These are phyloP conservation scores for Russula olivacea DNA, from an alignment of 768 basidiomycete genomes.

Conservation along the genomic window DNA sequence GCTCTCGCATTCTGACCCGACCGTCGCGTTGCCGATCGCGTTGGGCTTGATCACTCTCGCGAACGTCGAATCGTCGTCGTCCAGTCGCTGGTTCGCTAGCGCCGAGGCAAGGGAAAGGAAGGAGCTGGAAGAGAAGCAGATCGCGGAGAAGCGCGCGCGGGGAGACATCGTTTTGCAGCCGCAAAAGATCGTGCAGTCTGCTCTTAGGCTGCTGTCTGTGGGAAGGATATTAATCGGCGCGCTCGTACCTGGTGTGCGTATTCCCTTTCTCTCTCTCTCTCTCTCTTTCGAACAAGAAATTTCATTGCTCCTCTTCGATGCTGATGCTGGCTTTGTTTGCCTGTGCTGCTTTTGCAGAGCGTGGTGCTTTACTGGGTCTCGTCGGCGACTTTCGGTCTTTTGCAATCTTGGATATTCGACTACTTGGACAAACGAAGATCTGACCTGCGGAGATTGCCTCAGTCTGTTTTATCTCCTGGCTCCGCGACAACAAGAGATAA, in stretches of 20 bases:
- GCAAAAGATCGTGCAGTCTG: conserved; percentile 47
- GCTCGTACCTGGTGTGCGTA: conserved; percentile 64
- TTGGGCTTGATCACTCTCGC: conserved; percentile 71
- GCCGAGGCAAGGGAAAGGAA: conserved; percentile 50
- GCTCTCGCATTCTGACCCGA: conserved; percentile 64
- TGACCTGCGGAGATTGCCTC: conserved; percentile 16
- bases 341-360: conserved; percentile 38
- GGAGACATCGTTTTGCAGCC: conserved; percentile 44
- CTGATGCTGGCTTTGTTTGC: background rate
- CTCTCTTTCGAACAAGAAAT: background rate
- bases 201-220: conserved; percentile 53
- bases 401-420: conserved; percentile 71
- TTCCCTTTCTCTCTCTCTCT: background rate
- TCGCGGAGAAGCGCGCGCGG: conserved; percentile 39
- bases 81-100: conserved; percentile 58
- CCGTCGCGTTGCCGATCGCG: conserved; percentile 59
- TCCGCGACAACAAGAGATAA: background rate
- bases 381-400: conserved; percentile 65
- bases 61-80: conserved; percentile 64
- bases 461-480: background rate
- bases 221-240: conserved; percentile 61
- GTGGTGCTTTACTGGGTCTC: conserved; percentile 72
- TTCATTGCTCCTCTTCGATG: background rate
- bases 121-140: conserved; percentile 43
- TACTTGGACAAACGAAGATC: conserved; percentile 48